These are phyloP conservation scores for Globisporangium iwayamae DNA, from an alignment of 352 stramenopile species.

Conservation along the genomic window DNA sequence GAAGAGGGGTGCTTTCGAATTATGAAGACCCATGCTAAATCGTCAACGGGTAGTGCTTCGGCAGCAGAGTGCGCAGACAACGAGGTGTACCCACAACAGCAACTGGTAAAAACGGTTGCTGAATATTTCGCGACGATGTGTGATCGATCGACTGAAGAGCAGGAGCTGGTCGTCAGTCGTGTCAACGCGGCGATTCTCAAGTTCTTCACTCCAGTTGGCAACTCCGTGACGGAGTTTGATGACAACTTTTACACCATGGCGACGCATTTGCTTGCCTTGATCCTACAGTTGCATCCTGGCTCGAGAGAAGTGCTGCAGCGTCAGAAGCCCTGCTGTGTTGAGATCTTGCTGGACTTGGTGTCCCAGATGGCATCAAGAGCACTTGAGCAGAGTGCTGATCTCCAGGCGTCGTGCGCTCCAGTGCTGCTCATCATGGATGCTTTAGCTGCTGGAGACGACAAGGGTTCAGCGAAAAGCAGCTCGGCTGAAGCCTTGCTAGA, in stretches of 20 bases:
- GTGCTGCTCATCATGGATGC: slow-evolving; percentile 67
- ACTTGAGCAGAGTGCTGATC: background rate
- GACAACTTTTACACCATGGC: slow-evolving; percentile 42
- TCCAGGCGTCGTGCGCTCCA: slow-evolving; percentile 45
- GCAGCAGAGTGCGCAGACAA: no score
- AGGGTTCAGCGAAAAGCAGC: background rate
- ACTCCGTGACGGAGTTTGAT: slow-evolving; percentile 11
- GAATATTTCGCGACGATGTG: slow-evolving; percentile 67
- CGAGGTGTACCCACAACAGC: slow-evolving; percentile 35
- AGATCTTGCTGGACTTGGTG: slow-evolving; percentile 45
- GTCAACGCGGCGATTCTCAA: slow-evolving; percentile 48
- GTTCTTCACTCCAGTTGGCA: slow-evolving; percentile 29
- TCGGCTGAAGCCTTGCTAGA: slow-evolving; percentile 4
- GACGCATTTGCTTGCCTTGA: slow-evolving; percentile 63
- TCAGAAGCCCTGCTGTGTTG: slow-evolving; percentile 44
- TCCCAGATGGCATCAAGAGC: slow-evolving; percentile 8
- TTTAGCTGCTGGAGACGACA: slow-evolving; percentile 20
- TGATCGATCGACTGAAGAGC: slow-evolving; percentile 52
- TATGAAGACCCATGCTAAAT: slow-evolving; percentile 38
- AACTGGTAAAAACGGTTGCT: slow-evolving; percentile 56
- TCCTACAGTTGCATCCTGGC: slow-evolving; percentile 56
- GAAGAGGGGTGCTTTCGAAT: slow-evolving; percentile 68
- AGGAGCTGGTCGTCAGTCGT: slow-evolving; percentile 43
- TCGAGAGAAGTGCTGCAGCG: slow-evolving; percentile 34
- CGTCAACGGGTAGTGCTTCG: background rate